phyloP scores from a whole-genome alignment of 2,329 filamentous ascomycete species.

The Fusarium longipes region DNA sequence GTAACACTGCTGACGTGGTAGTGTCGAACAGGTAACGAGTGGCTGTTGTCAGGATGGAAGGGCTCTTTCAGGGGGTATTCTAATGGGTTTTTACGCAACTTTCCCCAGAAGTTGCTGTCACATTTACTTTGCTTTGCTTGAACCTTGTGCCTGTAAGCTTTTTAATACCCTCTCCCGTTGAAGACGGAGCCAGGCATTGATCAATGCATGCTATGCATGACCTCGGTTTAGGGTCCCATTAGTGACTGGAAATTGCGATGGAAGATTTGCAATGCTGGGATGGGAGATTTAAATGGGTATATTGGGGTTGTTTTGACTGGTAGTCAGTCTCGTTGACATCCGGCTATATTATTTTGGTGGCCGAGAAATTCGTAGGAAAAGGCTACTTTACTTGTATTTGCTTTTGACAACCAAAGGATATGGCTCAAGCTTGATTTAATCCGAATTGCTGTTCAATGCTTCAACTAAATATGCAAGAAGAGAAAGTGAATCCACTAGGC shows the following conservation, averaged over 20 bases:
- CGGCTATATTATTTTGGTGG: neutral
- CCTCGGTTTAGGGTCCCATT: conserved; percentile 29
- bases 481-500: neutral
- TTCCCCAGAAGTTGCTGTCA: conserved; percentile 14
- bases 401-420: neutral
- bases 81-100: conserved; percentile 7
- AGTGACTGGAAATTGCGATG: conserved; percentile 39
- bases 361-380: neutral
- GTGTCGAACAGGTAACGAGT: conserved; percentile 29
- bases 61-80: conserved; percentile 8
- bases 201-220: conserved; percentile 45
- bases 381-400: neutral
- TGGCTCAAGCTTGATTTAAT: neutral
- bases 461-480: neutral
- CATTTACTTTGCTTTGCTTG: conserved; percentile 8
- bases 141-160: conserved; percentile 7
- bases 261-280: conserved; percentile 25
- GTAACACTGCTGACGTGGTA: conserved; percentile 27
- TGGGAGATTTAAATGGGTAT: conserved; percentile 13
- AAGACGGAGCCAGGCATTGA: conserved; percentile 31
- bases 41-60: conserved; percentile 27
- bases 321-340: neutral
- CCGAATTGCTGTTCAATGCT: neutral
- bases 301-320: neutral
- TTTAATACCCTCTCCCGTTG: conserved; percentile 19